Percentiles rank a stretch among this genome's conserved stretches.
These are phyloP conservation scores for Penicillium sp. DNA, from an alignment of 2,329 filamentous ascomycete species.

Conservation along the genomic window DNA sequence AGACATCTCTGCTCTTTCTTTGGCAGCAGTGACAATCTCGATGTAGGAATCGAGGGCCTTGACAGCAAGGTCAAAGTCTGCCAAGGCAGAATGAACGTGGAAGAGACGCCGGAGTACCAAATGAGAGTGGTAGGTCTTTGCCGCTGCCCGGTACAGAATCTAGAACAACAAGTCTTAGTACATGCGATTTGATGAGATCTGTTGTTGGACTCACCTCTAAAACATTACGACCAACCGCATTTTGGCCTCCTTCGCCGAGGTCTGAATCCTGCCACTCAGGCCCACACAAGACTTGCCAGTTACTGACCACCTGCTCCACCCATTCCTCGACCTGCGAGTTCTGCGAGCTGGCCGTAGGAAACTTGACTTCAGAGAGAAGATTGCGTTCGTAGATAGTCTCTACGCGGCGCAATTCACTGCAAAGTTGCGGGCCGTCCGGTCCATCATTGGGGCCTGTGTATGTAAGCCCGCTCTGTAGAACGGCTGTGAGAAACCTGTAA, in stretches of 20 bases:
- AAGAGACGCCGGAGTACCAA: constrained; percentile 83
- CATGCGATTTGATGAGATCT: neutral
- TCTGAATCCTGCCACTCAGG: constrained; percentile 76
- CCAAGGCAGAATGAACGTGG: constrained; percentile 77
- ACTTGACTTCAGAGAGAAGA: constrained; percentile 73
- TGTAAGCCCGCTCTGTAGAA: constrained; percentile 57
- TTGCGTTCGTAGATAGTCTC: constrained; percentile 77
- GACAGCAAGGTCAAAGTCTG: constrained; percentile 88
- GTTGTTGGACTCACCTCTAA: constrained; percentile 56
- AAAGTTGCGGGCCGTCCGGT: constrained; percentile 60
- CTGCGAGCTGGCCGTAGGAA: constrained; percentile 77
- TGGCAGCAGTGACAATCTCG: constrained; percentile 80
- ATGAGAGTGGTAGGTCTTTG: constrained; percentile 94
- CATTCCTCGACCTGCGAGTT: constrained; percentile 80
- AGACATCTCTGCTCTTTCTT: constrained; percentile 74
- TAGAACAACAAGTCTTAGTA: constrained; percentile 38
- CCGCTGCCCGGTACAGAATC: constrained; percentile 83
- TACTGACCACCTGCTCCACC: constrained; percentile 72
- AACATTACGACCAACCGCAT: constrained; percentile 69
- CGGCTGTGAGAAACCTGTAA: constrained; percentile 72
- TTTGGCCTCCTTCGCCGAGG: constrained; percentile 75
- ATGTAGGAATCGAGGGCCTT: constrained; percentile 90
- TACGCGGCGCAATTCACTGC: constrained; percentile 73
- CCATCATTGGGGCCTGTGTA: constrained; percentile 38
- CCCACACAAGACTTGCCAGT: constrained; percentile 81